Evolutionary conservation across 2,329 filamentous ascomycete species (phyloP).

Genomic region (Aspergillus sp.): DNA sequence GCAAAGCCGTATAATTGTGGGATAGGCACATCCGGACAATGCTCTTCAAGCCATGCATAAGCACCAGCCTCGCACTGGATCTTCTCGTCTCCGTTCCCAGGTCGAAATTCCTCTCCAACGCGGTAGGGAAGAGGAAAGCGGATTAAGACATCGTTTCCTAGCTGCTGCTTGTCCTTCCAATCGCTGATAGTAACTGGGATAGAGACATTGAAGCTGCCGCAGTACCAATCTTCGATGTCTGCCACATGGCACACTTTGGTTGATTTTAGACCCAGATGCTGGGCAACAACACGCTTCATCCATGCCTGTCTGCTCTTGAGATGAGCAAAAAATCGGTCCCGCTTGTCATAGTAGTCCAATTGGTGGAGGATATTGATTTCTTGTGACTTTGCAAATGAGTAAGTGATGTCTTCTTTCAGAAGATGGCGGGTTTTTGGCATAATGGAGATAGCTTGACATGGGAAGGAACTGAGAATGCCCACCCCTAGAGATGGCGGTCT

Average conservation of each 20-base stretch:
- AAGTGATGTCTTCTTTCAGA: conserved; percentile 17
- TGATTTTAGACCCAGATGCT: conserved; percentile 13
- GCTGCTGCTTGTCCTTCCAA: neutral
- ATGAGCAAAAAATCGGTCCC: conserved; percentile 9
- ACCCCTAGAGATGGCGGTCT: too few species aligned
- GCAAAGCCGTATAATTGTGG: conserved; percentile 21
- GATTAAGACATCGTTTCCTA: conserved; percentile 9
- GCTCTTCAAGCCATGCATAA: conserved; percentile 22
- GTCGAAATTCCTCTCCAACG: conserved; percentile 14
- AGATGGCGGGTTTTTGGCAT: conserved; percentile 4
- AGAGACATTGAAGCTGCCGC: conserved; percentile 19
- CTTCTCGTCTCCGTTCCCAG: conserved; percentile 24
- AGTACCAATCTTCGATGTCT: conserved; percentile 12
- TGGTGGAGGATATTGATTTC: conserved; percentile 19
- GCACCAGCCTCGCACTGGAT: conserved; percentile 20
- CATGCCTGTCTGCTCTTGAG: conserved; percentile 5
- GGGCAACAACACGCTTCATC: conserved; percentile 14
- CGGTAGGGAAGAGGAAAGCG: conserved; percentile 19
- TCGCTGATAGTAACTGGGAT: conserved; percentile 12
- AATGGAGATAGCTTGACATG: too few species aligned
- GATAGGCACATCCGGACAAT: conserved; percentile 20
- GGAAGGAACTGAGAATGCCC: too few species aligned
- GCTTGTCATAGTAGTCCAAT: conserved; percentile 12
- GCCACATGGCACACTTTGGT: too few species aligned
- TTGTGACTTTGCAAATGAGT: conserved; percentile 12